Evolutionary conservation across 495 filamentous ascomycete species (phyloP), one percentile per base, ranked within the genome.

Genomic region (Daldinia caldariorum): DNA sequence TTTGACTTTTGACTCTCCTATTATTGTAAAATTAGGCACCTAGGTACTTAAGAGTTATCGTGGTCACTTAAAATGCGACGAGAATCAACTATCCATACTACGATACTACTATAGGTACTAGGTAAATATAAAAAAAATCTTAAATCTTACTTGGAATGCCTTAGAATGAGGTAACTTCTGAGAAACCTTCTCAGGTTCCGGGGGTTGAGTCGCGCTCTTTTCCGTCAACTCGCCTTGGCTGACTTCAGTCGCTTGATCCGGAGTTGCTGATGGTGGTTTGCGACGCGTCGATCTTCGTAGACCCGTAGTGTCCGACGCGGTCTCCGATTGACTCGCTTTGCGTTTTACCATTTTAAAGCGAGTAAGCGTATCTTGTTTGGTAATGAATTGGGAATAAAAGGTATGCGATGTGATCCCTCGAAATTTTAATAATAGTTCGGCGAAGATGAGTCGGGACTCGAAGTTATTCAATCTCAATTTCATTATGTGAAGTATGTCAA

Each of bases 311-410:
- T 71, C 64, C 18, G 39, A 4, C 34, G 65, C 68, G 12, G 60
- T 55, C 51, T 72, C 71, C 7, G 66, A 10, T 7, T 64, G 66
- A 1, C 49, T 53, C 18, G 79, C 77, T 59, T 82, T 83, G 45
- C 81, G 75, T 51, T 83, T 83, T 4, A 73, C 70, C 81, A 83
- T 83, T 9, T 32, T 29, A 29, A 51, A 29, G 26, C 3, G 22
- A n/a, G 22, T 51, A 1, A 14, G 26, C 26, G 1, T 26, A 26
- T 26, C 26, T 26, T 26, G 26, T 1, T 3, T 26, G 5, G 6
- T 3, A 35, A 35, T 35, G 26, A 26, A 35, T 35, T 35, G 1
- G 5, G 9, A 35, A 35, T 35, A 7, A 7, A 7, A 7, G 2
- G 6, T 10, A 35, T 7, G 6, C 34, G 9, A 35, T 35, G 34